Evolutionary conservation across 2,329 filamentous ascomycete species (phyloP), one percentile per base, ranked within the genome.

Genomic region (Epichloe glyceriae): DNA sequence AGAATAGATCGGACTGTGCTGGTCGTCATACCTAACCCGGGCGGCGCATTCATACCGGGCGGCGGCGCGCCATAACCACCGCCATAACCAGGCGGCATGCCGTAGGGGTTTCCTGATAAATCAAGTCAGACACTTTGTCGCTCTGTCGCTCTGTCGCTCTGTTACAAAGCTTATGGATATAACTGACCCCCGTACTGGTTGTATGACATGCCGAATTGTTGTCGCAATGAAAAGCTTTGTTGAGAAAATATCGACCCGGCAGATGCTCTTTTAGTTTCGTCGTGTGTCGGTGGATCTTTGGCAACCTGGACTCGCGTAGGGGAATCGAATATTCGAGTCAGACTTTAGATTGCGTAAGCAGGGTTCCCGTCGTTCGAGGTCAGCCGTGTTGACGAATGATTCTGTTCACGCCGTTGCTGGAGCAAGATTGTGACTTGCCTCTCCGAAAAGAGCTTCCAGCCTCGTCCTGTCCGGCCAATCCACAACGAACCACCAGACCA

Each of bases 11-110:
- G 34, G 8, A 19, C 22, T 33, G 46, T 53, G 45, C 20, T 39
- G n/a, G 5, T 22, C 33, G 34, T 65, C 79, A 68, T 76, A 91
- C 88, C 86, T 79, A 89, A 81, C 69, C 87, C 88, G 60, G 88
- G 87, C 61, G 86, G 86, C 60, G 84, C 81, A 57, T 80, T 83
- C 79, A 88, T 84, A 53, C 82, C 83, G 52, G 83, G 83, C 47
- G 80, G 73, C 47, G 69, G 63, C 55, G 70, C 65, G 52, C 85
- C 83, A 60, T 86, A 89, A 51, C 75, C 75, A 57, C 26, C 26
- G 26, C 79, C 80, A 70, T 85, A 94, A 58, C 80, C 79, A 49
- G 86, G 86, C 61, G 86, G 85, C 52, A 80, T 77, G 61, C 84
- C 86, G 73, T 89, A 95, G 46, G 80, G 78, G 66, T 73, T 74